Percentiles rank a stretch among this genome's conserved stretches.
phyloP scores from a whole-genome alignment of 805 yeast genomes.

The Wickerhamomyces xylosicus region DNA sequence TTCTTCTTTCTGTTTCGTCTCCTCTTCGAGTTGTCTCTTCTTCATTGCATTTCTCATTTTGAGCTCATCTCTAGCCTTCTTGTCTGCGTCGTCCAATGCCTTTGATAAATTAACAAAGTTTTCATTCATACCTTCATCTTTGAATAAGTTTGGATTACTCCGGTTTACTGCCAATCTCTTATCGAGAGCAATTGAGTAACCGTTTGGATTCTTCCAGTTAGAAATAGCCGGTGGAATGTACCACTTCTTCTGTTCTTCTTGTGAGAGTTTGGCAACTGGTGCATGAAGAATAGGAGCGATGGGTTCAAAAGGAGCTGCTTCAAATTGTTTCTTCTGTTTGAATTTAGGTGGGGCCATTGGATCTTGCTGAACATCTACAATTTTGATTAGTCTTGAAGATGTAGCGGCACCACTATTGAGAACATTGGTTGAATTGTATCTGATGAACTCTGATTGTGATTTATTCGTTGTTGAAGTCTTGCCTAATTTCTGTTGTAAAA shows the following conservation, averaged over 20 bases:
- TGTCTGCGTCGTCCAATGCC: constrained; percentile 66
- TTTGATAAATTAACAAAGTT: constrained; percentile 53
- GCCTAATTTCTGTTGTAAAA: constrained; percentile 32
- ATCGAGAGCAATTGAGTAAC: constrained; percentile 74
- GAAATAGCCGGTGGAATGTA: constrained; percentile 85
- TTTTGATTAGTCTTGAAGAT: constrained; percentile 42
- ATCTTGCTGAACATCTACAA: constrained; percentile 61
- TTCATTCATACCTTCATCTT: constrained; percentile 34
- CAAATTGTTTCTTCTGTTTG: constrained; percentile 57
- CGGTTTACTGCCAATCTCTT: constrained; percentile 53
- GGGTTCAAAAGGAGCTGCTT: constrained; percentile 51
- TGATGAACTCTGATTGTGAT: constrained; percentile 31
- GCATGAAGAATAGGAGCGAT: constrained; percentile 64
- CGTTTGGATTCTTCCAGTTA: constrained; percentile 92
- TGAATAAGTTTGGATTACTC: constrained; percentile 24
- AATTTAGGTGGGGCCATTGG: constrained; percentile 81
- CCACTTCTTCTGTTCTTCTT: constrained; percentile 75
- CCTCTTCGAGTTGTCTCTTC: constrained; percentile 38
- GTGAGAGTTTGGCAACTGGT: constrained; percentile 37
- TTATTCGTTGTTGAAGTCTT: constrained; percentile 18
- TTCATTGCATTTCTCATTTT: constrained; percentile 38
- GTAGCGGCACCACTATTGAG: constrained; percentile 19
- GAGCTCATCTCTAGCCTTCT: constrained; percentile 46
- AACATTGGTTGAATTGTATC: constrained; percentile 32
- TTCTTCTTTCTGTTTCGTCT: constrained; percentile 38